Evolutionary conservation across 208 protist genomes (phyloP).

Genomic region (Trypanosoma mega): DNA sequence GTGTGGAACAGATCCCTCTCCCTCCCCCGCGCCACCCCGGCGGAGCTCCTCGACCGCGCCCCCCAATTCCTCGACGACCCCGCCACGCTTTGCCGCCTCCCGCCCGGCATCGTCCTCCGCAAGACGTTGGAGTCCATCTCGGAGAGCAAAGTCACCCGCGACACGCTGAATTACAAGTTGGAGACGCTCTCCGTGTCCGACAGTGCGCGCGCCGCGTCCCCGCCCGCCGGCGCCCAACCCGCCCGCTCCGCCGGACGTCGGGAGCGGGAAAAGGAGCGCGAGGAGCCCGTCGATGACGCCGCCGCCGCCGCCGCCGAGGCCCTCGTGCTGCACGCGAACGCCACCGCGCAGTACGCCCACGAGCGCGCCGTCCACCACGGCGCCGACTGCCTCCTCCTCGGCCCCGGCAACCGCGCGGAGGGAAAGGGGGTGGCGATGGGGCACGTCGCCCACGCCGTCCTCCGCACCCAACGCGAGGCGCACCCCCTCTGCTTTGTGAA

Average conservation of each 20-base stretch:
- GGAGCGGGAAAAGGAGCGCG: conserved; percentile 14
- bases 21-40: not conserved
- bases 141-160: conserved; percentile 56
- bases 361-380: conserved; percentile 38
- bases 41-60: conserved; percentile 6
- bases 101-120: conserved; percentile 35
- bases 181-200: conserved; percentile 37
- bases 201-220: not conserved
- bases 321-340: not conserved
- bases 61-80: conserved; percentile 5
- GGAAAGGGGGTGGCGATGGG: conserved; percentile 52
- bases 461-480: conserved; percentile 25
- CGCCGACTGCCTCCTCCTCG: conserved; percentile 44
- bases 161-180: conserved; percentile 72
- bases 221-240: not conserved
- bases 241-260: not conserved
- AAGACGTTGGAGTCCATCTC: conserved; percentile 42
- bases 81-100: not conserved
- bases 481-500: conserved; percentile 66
- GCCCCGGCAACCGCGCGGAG: conserved; percentile 51
- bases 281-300: conserved; percentile 4
- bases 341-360: conserved; percentile 39
- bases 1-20: conserved; percentile 41
- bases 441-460: conserved; percentile 27
- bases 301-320: conserved; percentile 14